A percentile compares a stretch with the other conserved stretches of the same genome.
Conservation (phyloP, 768 basidiomycete genomes). For the Boletellus emodensis region DNA sequence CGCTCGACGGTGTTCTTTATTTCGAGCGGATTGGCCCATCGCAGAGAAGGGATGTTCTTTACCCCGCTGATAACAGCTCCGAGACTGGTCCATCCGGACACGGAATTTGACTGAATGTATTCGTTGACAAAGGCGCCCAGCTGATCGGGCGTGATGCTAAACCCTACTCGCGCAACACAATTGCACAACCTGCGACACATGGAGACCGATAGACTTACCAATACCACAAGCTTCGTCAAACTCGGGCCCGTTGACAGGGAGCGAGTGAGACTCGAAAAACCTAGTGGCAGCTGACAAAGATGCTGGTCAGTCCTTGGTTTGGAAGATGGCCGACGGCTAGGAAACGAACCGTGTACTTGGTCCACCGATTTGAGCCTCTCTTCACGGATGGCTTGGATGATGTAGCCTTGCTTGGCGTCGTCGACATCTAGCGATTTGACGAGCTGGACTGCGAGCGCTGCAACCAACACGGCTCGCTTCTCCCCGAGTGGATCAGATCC, state of each 20-base stretch:
- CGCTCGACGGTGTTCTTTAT: slow-evolving; percentile 78
- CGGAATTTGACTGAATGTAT: slow-evolving; percentile 52
- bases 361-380: slow-evolving; percentile 75
- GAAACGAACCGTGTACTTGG: slow-evolving; percentile 74
- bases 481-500: slow-evolving; percentile 53
- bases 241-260: slow-evolving; percentile 60
- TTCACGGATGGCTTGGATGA: slow-evolving; percentile 65
- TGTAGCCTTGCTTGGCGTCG: slow-evolving; percentile 53
- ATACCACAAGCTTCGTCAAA: slow-evolving; percentile 84
- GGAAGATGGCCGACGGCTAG: background rate
- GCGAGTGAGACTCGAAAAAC: slow-evolving; percentile 58
- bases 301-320: slow-evolving; percentile 2
- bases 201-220: slow-evolving; percentile 48
- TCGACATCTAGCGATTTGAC: slow-evolving; percentile 51
- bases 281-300: slow-evolving; percentile 51
- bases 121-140: slow-evolving; percentile 51
- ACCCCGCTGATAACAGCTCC: slow-evolving; percentile 62
- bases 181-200: background rate
- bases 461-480: slow-evolving; percentile 69
- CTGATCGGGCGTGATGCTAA: slow-evolving; percentile 67
- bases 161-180: slow-evolving; percentile 49
- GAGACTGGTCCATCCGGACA: slow-evolving; percentile 73
- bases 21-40: slow-evolving; percentile 83
- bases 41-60: slow-evolving; percentile 56
- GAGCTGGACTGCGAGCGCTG: slow-evolving; percentile 59